Percentiles rank a stretch among this genome's conserved stretches.
phyloP scores from a whole-genome alignment of 2,329 filamentous ascomycete genomes.

The Aureobasidium sp. region DNA sequence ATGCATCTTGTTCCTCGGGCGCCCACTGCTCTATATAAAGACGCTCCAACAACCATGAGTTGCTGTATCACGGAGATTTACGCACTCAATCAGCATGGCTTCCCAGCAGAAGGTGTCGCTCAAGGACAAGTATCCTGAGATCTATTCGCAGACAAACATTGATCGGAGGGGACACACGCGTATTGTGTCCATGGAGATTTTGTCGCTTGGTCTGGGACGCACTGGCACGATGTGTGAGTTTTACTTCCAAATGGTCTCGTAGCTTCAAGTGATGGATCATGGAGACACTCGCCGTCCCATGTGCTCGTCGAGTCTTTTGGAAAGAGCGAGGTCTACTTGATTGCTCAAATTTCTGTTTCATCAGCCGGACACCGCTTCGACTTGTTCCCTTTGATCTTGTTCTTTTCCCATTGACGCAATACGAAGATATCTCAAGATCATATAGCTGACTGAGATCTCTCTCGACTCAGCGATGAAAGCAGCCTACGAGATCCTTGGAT shows the following conservation, averaged over 20 bases:
- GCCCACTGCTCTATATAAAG: too few relatives aligned
- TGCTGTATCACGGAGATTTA: too few relatives aligned
- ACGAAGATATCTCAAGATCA: too few relatives aligned
- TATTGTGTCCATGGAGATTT: slow-evolving; percentile 21
- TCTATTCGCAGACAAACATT: background rate
- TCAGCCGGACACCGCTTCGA: too few relatives aligned
- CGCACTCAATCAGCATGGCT: background rate
- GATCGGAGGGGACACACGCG: background rate
- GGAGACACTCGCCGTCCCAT: background rate
- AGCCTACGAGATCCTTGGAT: slow-evolving; percentile 20
- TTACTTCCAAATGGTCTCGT: background rate
- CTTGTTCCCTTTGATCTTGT: too few relatives aligned
- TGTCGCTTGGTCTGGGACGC: slow-evolving; percentile 21
- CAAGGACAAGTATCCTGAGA: slow-evolving; percentile 5
- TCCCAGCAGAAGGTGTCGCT: background rate
- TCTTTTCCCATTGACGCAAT: too few relatives aligned
- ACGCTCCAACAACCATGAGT: too few relatives aligned
- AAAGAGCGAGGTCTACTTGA: background rate
- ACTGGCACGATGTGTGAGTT: slow-evolving; percentile 21
- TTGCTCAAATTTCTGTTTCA: too few relatives aligned
- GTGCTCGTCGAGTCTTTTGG: background rate
- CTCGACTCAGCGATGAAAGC: slow-evolving; percentile 17
- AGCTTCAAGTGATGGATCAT: background rate
- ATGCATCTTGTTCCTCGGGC: too few relatives aligned
- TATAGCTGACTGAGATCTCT: background rate